phyloP scores from a whole-genome alignment of 176 grass and related monocot species.

The Neostapfia colusana region DNA sequence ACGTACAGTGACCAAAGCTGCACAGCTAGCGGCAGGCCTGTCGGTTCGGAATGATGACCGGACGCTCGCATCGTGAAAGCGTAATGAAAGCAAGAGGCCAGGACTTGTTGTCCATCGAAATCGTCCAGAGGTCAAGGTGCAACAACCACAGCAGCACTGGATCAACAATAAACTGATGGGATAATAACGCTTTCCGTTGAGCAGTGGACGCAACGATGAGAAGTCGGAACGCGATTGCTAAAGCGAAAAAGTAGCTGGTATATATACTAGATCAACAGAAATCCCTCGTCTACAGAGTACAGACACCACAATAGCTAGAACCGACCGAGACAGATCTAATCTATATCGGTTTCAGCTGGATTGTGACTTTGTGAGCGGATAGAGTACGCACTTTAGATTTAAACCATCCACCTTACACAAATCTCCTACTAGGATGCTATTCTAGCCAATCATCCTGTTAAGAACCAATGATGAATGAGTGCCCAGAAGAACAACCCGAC shows the following conservation, averaged over 20 bases:
- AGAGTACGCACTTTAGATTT: constrained; percentile 4
- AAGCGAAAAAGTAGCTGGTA: not conserved
- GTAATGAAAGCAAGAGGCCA: constrained; percentile 16
- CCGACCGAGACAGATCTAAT: not conserved
- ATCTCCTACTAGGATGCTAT: constrained; percentile 1
- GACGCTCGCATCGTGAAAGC: not conserved
- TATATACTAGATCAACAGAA: not conserved
- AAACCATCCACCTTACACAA: not conserved
- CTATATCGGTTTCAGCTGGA: not conserved
- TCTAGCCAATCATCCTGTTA: not conserved
- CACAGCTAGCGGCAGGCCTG: not conserved
- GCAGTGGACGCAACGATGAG: not conserved
- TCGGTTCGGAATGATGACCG: not conserved
- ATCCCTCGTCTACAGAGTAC: not conserved
- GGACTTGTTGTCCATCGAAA: constrained; percentile 22
- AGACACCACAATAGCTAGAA: constrained; percentile 4
- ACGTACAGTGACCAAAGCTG: not conserved
- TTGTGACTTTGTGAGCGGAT: not conserved
- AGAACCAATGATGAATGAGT: not conserved
- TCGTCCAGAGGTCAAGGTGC: constrained; percentile 28
- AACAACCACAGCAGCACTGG: constrained; percentile 15
- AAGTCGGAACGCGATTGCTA: not conserved
- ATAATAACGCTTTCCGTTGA: not conserved
- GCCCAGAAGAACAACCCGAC: constrained; percentile 21
- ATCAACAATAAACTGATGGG: constrained; percentile 23